phyloP scores from a whole-genome alignment of 805 yeast species.

The Yamadazyma philogaea region DNA sequence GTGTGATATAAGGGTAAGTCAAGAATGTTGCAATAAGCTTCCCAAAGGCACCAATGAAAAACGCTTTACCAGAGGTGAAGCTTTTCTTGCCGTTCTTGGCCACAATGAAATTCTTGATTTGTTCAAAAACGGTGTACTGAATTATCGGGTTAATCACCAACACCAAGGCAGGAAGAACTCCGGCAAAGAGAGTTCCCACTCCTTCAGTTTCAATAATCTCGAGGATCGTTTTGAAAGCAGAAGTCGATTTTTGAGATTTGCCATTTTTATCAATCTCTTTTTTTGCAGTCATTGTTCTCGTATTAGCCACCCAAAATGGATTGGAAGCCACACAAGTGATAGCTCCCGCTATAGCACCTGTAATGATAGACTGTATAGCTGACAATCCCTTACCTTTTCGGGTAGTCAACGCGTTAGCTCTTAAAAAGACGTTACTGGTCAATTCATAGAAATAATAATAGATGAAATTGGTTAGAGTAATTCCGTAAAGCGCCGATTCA shows the following conservation, averaged over 20 bases:
- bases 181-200: conserved; percentile 67
- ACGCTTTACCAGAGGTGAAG: conserved; percentile 74
- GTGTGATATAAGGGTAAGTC: conserved; percentile 89
- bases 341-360: conserved; percentile 86
- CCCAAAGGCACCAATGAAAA: conserved; percentile 84
- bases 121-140: conserved; percentile 90
- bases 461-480: conserved; percentile 79
- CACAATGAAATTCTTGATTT: conserved; percentile 64
- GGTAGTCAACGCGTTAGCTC: conserved; percentile 24
- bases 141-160: conserved; percentile 85
- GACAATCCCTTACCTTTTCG: conserved; percentile 42
- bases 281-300: conserved; percentile 71
- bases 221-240: conserved; percentile 54
- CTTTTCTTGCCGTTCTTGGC: conserved; percentile 47
- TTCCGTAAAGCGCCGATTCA: conserved; percentile 84
- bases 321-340: conserved; percentile 78
- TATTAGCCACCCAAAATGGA: conserved; percentile 94
- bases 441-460: conserved; percentile 90
- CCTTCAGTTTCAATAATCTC: conserved; percentile 74
- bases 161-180: conserved; percentile 83
- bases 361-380: conserved; percentile 64
- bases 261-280: conserved; percentile 21
- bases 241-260: conserved; percentile 11
- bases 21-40: conserved; percentile 83
- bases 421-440: conserved; percentile 47